Conservation (phyloP, 257 asterid genomes). For the Penstemon eatonii region DNA sequence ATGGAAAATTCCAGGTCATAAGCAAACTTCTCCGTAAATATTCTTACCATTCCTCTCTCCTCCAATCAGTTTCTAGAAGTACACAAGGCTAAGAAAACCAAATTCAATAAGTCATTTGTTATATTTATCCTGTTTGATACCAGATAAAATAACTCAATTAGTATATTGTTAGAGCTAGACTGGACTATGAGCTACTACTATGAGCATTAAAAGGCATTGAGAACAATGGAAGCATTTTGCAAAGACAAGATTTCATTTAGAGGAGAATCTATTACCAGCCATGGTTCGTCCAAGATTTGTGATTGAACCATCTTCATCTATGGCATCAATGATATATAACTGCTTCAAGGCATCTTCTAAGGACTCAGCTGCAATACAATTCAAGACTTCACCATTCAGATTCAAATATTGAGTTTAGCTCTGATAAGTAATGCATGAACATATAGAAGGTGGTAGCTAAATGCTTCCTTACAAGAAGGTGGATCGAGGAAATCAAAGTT, state of each 20-base stretch:
- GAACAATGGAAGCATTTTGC: not conserved
- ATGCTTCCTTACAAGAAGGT: constrained; percentile 69
- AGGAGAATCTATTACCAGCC: constrained; percentile 60
- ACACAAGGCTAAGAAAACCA: not conserved
- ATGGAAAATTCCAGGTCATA: constrained; percentile 23
- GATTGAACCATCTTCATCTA: constrained; percentile 78
- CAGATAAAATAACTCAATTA: constrained; percentile 14
- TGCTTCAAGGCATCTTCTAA: constrained; percentile 94
- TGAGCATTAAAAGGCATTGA: constrained; percentile 1
- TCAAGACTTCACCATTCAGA: constrained; percentile 24
- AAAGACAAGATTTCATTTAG: constrained; percentile 16
- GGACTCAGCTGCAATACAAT: constrained; percentile 67
- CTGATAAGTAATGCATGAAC: constrained; percentile 8
- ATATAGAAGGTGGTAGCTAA: constrained; percentile 23
- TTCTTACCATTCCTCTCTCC: not conserved
- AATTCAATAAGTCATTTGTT: constrained; percentile 1
- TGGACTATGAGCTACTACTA: not conserved
- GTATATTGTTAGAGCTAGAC: not conserved
- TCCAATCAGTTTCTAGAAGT: constrained; percentile 13
- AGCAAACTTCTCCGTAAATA: constrained; percentile 15
- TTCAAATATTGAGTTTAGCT: constrained; percentile 16
- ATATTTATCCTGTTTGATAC: constrained; percentile 3
- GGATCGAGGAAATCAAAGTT: constrained; percentile 91
- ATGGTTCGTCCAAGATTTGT: constrained; percentile 80
- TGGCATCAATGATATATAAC: constrained; percentile 83